Base-by-base conservation (phyloP, 495 filamentous ascomycete genomes). In the Aspergillus coremiiformis region DNA sequence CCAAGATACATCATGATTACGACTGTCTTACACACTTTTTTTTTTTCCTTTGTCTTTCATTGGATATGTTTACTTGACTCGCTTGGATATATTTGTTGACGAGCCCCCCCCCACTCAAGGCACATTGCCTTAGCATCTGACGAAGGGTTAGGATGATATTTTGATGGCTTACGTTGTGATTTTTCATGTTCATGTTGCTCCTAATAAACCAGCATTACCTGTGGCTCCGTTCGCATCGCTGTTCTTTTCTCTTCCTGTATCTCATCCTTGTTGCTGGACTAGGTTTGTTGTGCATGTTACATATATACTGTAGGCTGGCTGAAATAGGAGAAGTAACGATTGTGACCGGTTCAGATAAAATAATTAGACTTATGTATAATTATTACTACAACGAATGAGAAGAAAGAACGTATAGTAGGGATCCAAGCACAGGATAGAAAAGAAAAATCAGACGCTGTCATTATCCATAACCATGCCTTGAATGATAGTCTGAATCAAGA, bases 371-470 rank as follows among this genome's bases (percentile, higher is more conserved):
- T 53, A 53, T 30, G 32, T 48, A 54, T 54, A 48, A 33, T 44
- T 37, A 54, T 54, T 54, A 54, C 10, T n/a, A n/a, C n/a, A n/a
- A n/a, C n/a, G n/a, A n/a, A n/a, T n/a, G 6, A 33, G 27, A 41
- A 53, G 37, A 22, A 45, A 27, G 17, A 46, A 45, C 11, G 44
- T 22, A 44, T 23, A 11, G 8, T 17, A 22, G 39, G 51, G 47
- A 12, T n/a, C 30, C n/a, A n/a, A n/a, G n/a, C n/a, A n/a, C n/a
- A n/a, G n/a, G n/a, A n/a, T n/a, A n/a, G n/a, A 35, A 41, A 43
- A 5, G 44, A 52, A 20, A 17, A 53, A 53, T 37, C 41, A 60
- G 44, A 50, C 51, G 55, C 52, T 55, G 46, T 61, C 55, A 29
- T 61, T 39, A 56, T 30, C 54, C 44, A 45, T 51, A 53, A 51